These are phyloP conservation scores for Zygotorulaspora danielsina DNA, from an alignment of 805 yeast species.

Conservation along the genomic window DNA sequence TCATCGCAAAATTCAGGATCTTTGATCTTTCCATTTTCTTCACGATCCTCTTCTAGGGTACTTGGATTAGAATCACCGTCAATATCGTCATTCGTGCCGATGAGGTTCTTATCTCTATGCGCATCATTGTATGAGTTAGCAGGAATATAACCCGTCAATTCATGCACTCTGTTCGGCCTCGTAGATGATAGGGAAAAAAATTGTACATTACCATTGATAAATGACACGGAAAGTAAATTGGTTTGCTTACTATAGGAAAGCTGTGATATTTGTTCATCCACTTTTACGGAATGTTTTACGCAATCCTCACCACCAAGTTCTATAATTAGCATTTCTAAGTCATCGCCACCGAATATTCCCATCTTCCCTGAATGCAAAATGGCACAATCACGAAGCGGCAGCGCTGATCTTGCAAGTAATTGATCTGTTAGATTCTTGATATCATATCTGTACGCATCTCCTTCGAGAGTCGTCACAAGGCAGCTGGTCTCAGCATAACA, in stretches of 20 bases:
- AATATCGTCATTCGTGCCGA: conserved; percentile 7
- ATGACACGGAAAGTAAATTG: conserved; percentile 54
- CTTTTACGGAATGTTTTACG: conserved; percentile 33
- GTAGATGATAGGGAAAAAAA: conserved; percentile 51
- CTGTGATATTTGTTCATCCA: conserved; percentile 53
- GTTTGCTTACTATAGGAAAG: conserved; percentile 53
- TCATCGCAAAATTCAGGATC: conserved; percentile 36
- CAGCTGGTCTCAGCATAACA: conserved; percentile 17
- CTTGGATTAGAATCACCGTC: conserved; percentile 39
- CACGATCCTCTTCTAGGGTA: conserved; percentile 39
- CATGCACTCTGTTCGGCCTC: conserved; percentile 47
- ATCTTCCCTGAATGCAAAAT: conserved; percentile 60
- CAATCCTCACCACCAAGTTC: conserved; percentile 35
- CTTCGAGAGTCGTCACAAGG: conserved; percentile 26
- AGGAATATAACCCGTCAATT: conserved; percentile 41
- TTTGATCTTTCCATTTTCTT: conserved; percentile 34
- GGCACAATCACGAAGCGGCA: conserved; percentile 43
- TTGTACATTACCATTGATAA: conserved; percentile 55
- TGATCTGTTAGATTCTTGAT: conserved; percentile 32
- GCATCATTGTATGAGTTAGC: conserved; percentile 25
- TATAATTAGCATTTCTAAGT: conserved; percentile 49
- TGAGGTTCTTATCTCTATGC: conserved; percentile 25
- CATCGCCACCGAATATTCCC: conserved; percentile 63
- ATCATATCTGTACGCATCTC: conserved; percentile 26
- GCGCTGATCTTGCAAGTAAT: conserved; percentile 38